Percentiles rank a stretch among this genome's conserved stretches.
These are phyloP conservation scores for Apiotrichum laibachii DNA, from an alignment of 1,284 basidiomycete species.

Conservation along the genomic window DNA sequence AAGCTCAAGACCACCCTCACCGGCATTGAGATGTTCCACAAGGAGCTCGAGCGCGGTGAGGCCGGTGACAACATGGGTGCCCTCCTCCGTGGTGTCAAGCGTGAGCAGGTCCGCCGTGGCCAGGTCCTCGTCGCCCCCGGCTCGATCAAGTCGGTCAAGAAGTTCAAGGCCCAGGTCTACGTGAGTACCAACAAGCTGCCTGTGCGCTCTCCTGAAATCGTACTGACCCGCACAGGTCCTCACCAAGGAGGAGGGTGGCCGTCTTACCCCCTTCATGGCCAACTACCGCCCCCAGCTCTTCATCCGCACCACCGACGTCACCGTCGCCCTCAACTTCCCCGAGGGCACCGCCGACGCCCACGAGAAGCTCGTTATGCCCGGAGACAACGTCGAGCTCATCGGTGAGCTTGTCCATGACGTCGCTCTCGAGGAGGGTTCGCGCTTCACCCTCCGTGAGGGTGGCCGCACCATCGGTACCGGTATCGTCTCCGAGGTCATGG, in stretches of 20 bases:
- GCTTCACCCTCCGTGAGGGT: conserved; percentile 97
- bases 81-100: conserved; percentile 93
- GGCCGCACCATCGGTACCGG: conserved; percentile 85
- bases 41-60: conserved; percentile 96
- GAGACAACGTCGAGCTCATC: conserved; percentile 94
- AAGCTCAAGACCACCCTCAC: conserved; percentile 90
- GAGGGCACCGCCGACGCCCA: conserved; percentile 63
- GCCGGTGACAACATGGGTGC: conserved; percentile 99
- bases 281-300: conserved; percentile 97
- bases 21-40: conserved; percentile 99
- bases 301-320: conserved; percentile 94
- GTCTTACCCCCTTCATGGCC: conserved; percentile 95
- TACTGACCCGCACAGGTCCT: conserved; percentile 54
- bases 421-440: conserved; percentile 85
- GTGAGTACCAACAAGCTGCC: conserved; percentile 53
- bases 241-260: conserved; percentile 97
- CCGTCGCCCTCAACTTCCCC: conserved; percentile 81
- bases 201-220: not conserved
- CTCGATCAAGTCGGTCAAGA: conserved; percentile 90
- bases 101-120: conserved; percentile 91
- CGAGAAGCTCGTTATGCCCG: conserved; percentile 94
- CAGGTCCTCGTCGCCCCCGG: conserved; percentile 88
- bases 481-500: conserved; percentile 12
- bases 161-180: conserved; percentile 91
- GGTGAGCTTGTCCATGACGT: conserved; percentile 83